Conservation (phyloP, 2,329 filamentous ascomycete species). For the Hypoxylon sp. region DNA sequence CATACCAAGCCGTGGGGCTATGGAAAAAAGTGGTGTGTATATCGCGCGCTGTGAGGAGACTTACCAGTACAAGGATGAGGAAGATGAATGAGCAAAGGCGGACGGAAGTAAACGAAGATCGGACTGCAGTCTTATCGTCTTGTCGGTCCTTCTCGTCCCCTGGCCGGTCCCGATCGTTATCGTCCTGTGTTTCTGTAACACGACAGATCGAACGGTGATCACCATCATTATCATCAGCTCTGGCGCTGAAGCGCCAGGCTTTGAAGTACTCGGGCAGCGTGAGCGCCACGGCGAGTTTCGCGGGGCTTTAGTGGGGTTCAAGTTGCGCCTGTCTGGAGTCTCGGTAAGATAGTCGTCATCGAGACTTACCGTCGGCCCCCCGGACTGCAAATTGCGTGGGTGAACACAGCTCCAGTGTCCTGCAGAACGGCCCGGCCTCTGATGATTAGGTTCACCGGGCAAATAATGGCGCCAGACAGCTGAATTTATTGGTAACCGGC, state of each 20-base stretch:
- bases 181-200: constrained; percentile 28
- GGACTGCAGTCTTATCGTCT: constrained; percentile 32
- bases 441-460: constrained; percentile 28
- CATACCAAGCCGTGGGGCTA: constrained; percentile 41
- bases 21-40: constrained; percentile 23
- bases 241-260: constrained; percentile 50
- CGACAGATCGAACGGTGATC: constrained; percentile 24
- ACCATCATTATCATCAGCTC: constrained; percentile 45
- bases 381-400: constrained; percentile 25
- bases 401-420: constrained; percentile 16
- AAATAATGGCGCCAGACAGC: constrained; percentile 38
- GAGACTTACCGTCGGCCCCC: constrained; percentile 34
- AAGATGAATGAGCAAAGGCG: constrained; percentile 45
- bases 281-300: constrained; percentile 51
- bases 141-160: constrained; percentile 33
- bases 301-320: constrained; percentile 52
- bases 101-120: constrained; percentile 41
- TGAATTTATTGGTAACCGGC: constrained; percentile 40
- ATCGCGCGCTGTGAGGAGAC: constrained; percentile 21
- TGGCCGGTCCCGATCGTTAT: constrained; percentile 24
- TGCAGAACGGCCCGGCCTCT: constrained; percentile 20
- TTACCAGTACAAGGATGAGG: constrained; percentile 49
- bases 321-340: constrained; percentile 40
- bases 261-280: constrained; percentile 42
- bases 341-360: constrained; percentile 37